These are phyloP conservation scores for Sanghuangporus sanghuang DNA, from an alignment of 1,284 basidiomycete species.

Conservation along the genomic window DNA sequence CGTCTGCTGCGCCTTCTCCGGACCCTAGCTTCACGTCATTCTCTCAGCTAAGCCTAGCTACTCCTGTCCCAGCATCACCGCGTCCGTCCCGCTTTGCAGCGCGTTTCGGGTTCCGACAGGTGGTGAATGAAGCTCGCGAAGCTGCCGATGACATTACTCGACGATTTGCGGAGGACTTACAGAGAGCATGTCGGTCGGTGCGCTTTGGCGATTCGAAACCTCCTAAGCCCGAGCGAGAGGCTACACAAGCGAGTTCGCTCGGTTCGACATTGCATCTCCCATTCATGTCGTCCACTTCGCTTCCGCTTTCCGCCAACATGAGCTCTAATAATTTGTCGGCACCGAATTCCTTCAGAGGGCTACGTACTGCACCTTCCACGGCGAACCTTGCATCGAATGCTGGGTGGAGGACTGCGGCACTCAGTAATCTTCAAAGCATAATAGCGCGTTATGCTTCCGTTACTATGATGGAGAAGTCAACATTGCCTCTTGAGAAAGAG, in stretches of 20 bases:
- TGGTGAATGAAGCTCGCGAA: slow-evolving; percentile 53
- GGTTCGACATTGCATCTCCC: slow-evolving; percentile 41
- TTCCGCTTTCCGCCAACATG: slow-evolving; percentile 26
- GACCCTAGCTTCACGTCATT: slow-evolving; percentile 22
- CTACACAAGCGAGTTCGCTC: slow-evolving; percentile 22
- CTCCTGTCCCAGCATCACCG: slow-evolving; percentile 34
- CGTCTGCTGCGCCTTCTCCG: slow-evolving; percentile 25
- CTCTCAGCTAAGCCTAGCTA: slow-evolving; percentile 24
- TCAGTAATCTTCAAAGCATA: slow-evolving; percentile 37
- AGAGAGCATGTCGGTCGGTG: slow-evolving; percentile 44
- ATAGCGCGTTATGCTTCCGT: slow-evolving; percentile 39
- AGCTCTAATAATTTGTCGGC: slow-evolving; percentile 22
- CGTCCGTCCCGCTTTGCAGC: slow-evolving; percentile 50
- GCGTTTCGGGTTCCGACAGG: slow-evolving; percentile 50
- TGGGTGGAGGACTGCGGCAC: slow-evolving; percentile 25
- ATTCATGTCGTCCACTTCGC: slow-evolving; percentile 41
- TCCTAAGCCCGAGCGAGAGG: slow-evolving; percentile 31
- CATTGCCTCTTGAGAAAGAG: slow-evolving; percentile 51
- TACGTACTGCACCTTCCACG: slow-evolving; percentile 36
- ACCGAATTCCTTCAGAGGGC: slow-evolving; percentile 28
- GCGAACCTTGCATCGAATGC: slow-evolving; percentile 26
- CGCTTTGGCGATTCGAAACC: slow-evolving; percentile 33
- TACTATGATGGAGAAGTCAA: slow-evolving; percentile 24
- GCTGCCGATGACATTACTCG: slow-evolving; percentile 38
- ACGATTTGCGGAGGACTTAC: slow-evolving; percentile 45